Base-by-base conservation (phyloP, 1,139 yeast genomes). In the Lizanozyma gosingica region DNA sequence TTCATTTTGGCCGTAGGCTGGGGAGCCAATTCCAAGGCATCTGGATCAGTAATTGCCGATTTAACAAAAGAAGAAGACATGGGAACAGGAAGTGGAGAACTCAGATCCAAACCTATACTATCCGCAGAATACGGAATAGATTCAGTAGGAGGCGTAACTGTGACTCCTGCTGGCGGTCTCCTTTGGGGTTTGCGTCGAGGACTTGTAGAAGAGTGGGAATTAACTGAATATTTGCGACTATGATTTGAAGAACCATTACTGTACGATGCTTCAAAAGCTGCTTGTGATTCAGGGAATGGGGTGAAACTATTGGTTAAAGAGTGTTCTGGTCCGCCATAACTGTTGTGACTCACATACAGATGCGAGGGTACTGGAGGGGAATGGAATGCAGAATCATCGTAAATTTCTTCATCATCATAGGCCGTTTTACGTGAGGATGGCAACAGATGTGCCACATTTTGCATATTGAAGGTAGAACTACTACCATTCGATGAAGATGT, bases 81-180 rank as follows among this genome's bases (percentile, higher is more conserved):
- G 11, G 29, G 29, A 22, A 22, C 29, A 22, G 29, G 29, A 22
- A 22, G 29, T 22, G 29, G 29, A 6, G 6, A 6, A 11, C 29
- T 22, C 29, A 11, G 6, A 9, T 62, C 71, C 8, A 63, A 34
- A 0, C 73, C 74, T 29, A 70, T 65, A 3, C 65, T 56, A 39
- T 69, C 74, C 1, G 76, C 76, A 1, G 75, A 69, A 43, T 66
- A 70, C 8, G 76, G 76, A 3, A 67, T 54, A 0, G 65, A 48
- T 1, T 64, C 59, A 35, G 48, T 45, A 15, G 50, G 43, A 15
- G 43, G 40, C 16, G 47, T 37, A 27, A 37, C 35, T 9, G 35
- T 17, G 33, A 40, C 40, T 4, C 11, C 29, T 22, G 29, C 9
- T 22, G 29, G 29, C 6, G 29, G 29, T 22, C 11, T 22, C 29